Evolutionary conservation across 2,329 filamentous ascomycete species (phyloP), one percentile per base, ranked within the genome.

Genomic region (Ilyonectria sp.): DNA sequence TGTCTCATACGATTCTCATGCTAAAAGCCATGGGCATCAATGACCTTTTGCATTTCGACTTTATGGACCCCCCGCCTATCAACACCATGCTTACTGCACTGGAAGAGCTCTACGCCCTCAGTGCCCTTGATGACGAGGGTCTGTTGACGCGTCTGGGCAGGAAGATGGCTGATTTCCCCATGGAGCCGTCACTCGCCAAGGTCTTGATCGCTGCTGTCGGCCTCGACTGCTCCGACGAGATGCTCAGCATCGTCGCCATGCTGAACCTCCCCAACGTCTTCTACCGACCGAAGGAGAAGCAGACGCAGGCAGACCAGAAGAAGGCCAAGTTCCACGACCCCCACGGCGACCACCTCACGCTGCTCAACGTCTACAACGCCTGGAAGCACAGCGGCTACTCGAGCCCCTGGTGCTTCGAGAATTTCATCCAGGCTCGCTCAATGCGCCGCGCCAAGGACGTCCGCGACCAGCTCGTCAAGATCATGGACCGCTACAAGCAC

Each of bases 11-110:
- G 0, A 98, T 99, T 79, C 87, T 99, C 53, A 97, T 98, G 93
- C 88, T 99, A 57, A 99, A 99, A 79, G 96, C 96, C 0, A 98
- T 99, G 94, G 96, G 97, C 3, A 98, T 99, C 81, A 98, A 99
- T 77, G 96, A 99, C 78, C 86, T 99, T 1, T 87, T 99, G 13
- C 94, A 97, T 78, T 99, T 99, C 76, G 95, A 98, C 82, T 99
- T 99, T 76, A 98, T 99, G 95, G 96, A 99, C 76, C 95, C 96
- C 0, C 96, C 96, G 0, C 96, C 96, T 0, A 96, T 96, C 33
- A 98, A 98, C 76, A 98, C 96, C 13, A 98, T 98, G 94, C 88
- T 99, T 70, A 97, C 94, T 56, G 96, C 96, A 0, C 85, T 99
- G 4, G 97, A 99, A 82, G 96, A 98, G 78, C 86, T 99, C 0